Percentiles rank a stretch among this genome's conserved stretches.
Evolutionary conservation across 805 yeast species (phyloP).

Genomic region (Sungouiella thailandica): DNA sequence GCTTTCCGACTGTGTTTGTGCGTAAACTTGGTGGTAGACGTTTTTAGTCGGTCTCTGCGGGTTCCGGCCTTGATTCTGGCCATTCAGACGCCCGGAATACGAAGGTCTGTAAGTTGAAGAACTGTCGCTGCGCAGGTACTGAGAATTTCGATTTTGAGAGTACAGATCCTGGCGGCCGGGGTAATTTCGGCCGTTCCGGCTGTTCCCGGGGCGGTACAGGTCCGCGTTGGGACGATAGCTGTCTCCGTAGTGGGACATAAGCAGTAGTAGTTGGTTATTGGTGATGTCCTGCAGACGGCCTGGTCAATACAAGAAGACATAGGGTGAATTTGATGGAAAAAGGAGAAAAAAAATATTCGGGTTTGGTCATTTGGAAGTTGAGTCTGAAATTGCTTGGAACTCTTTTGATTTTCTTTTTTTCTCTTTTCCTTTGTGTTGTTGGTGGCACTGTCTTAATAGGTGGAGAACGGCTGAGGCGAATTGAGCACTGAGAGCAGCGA

Average conservation of each 20-base stretch:
- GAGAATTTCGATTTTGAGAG: not conserved
- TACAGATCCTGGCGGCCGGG: not conserved
- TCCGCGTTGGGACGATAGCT: slow-evolving; percentile 12
- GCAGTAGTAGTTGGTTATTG: not conserved
- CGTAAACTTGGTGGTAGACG: slow-evolving; percentile 13
- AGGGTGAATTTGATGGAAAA: not conserved
- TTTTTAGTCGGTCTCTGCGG: not conserved
- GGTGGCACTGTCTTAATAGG: too few species aligned
- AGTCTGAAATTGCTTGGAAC: too few species aligned
- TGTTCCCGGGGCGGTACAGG: slow-evolving; percentile 13
- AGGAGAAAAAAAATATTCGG: not conserved
- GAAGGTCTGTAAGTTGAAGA: slow-evolving; percentile 1
- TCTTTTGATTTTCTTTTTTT: too few species aligned
- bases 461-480: too few species aligned
- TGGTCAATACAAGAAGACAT: not conserved
- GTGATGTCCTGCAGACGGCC: not conserved
- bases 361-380: too few species aligned
- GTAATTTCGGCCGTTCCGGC: not conserved
- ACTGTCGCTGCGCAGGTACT: not conserved
- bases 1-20: slow-evolving; percentile 13
- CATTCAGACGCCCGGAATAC: not conserved
- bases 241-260: slow-evolving; percentile 13
- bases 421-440: too few species aligned
- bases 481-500: too few species aligned
- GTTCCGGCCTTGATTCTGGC: slow-evolving; percentile 3